phyloP scores from a whole-genome alignment of 305 asterid species.

The Rubia tinctorum region DNA sequence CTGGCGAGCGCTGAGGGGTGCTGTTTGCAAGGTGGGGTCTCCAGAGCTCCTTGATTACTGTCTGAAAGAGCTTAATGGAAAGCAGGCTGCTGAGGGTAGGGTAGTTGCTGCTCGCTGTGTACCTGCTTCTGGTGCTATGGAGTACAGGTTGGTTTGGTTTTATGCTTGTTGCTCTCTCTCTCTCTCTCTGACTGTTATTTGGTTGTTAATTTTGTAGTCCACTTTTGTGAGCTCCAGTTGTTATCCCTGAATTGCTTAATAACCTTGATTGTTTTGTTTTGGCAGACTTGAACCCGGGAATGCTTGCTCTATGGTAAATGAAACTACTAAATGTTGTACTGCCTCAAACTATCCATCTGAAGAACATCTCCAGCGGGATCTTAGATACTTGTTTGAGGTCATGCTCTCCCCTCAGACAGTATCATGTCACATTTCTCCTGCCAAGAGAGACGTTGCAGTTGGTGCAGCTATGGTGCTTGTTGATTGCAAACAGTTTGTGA shows the following conservation, averaged over 20 bases:
- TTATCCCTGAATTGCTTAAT: not conserved
- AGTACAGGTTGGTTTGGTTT: slow-evolving; percentile 57
- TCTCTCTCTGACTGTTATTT: no score
- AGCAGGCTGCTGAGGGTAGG: slow-evolving; percentile 75
- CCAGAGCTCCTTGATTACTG: slow-evolving; percentile 92
- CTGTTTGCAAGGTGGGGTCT: slow-evolving; percentile 75
- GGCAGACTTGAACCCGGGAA: slow-evolving; percentile 76
- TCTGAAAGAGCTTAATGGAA: slow-evolving; percentile 82
- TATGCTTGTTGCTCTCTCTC: not conserved
- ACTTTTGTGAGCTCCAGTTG: no score
- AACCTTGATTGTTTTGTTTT: not conserved
- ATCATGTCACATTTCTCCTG: slow-evolving; percentile 39
- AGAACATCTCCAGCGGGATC: slow-evolving; percentile 61
- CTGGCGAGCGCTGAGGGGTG: slow-evolving; percentile 92
- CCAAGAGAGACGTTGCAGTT: slow-evolving; percentile 37
- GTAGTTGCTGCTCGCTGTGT: slow-evolving; percentile 58
- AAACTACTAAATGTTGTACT: slow-evolving; percentile 18
- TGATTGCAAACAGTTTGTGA: slow-evolving; percentile 91
- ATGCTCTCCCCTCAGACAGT: slow-evolving; percentile 66
- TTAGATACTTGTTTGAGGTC: slow-evolving; percentile 60
- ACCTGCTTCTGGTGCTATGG: slow-evolving; percentile 75
- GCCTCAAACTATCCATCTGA: slow-evolving; percentile 46
- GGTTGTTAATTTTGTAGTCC: not conserved
- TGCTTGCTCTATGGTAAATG: slow-evolving; percentile 30
- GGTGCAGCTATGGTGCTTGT: slow-evolving; percentile 54